Percentiles rank a stretch among this genome's conserved stretches.
Evolutionary conservation across 768 basidiomycete genomes (phyloP).

Genomic region (Mycena galericulata): DNA sequence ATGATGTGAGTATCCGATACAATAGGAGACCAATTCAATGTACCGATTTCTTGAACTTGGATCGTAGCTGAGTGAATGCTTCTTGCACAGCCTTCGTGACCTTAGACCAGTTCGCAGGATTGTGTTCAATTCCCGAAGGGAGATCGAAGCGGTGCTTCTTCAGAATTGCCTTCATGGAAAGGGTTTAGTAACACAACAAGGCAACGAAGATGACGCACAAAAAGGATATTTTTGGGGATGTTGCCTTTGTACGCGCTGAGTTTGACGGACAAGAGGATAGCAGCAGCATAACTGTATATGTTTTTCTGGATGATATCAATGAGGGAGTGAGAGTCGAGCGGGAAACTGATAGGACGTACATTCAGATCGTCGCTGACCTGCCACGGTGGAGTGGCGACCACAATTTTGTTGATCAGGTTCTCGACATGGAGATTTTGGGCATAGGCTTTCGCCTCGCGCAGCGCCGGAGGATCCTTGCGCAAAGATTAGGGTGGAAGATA

Average conservation of each 20-base stretch:
- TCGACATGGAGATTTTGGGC: neutral
- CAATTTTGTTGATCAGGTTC: constrained; percentile 27
- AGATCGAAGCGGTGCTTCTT: constrained; percentile 19
- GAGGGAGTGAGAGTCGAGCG: neutral
- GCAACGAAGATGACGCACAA: constrained; percentile 16
- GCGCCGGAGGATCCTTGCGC: neutral
- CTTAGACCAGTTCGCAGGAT: neutral
- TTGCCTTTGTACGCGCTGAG: constrained; percentile 38
- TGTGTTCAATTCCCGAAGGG: constrained; percentile 2
- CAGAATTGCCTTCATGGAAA: constrained; percentile 6
- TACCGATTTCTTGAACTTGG: constrained; percentile 6
- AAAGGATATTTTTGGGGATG: constrained; percentile 27
- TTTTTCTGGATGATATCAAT: constrained; percentile 27
- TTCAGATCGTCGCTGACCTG: constrained; percentile 17
- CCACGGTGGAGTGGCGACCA: constrained; percentile 25
- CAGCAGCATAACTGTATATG: constrained; percentile 32
- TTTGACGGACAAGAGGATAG: constrained; percentile 38
- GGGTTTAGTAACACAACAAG: neutral
- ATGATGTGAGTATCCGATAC: too few relatives aligned
- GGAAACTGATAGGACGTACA: neutral
- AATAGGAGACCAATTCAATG: too few relatives aligned
- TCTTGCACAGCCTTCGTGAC: neutral
- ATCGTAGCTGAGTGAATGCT: neutral
- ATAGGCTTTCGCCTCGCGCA: neutral
- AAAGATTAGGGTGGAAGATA: neutral